Evolutionary conservation across 805 yeast genomes (phyloP).

Genomic region (Wickerhamomyces strasburgensis): DNA sequence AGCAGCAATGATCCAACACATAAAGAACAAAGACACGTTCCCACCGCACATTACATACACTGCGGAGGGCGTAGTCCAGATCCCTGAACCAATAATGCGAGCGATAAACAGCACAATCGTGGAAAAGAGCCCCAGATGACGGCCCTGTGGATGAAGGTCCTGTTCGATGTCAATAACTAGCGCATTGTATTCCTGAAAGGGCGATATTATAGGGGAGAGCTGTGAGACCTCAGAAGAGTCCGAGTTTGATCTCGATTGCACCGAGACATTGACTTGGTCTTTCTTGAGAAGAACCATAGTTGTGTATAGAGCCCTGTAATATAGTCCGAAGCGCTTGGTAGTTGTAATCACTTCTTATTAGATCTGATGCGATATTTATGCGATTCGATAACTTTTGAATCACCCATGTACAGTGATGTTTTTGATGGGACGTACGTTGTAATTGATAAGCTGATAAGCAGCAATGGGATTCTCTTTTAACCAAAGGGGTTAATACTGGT

Average conservation of each 20-base stretch:
- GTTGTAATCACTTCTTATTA: too few relatives aligned
- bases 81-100: constrained; percentile 73
- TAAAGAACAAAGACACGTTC: constrained; percentile 53
- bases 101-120: constrained; percentile 61
- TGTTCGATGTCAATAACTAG: constrained; percentile 19
- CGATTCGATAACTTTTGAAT: too few relatives aligned
- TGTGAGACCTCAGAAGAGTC: constrained; percentile 14
- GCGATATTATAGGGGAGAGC: constrained; percentile 7
- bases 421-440: too few relatives aligned
- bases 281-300: constrained; percentile 5
- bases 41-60: constrained; percentile 65
- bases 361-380: too few relatives aligned
- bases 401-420: too few relatives aligned
- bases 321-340: too few relatives aligned
- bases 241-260: constrained; percentile 17
- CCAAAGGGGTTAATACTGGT: too few relatives aligned
- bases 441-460: background rate
- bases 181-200: constrained; percentile 8
- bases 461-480: too few relatives aligned
- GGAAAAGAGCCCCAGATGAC: constrained; percentile 67
- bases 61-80: constrained; percentile 66
- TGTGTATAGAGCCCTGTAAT: too few relatives aligned
- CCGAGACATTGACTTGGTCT: constrained; percentile 9
- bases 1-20: constrained; percentile 62
- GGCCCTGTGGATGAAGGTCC: constrained; percentile 57